Conservation (phyloP, 176 grass and related monocot genomes). For the Chrysopogon serrulatus region DNA sequence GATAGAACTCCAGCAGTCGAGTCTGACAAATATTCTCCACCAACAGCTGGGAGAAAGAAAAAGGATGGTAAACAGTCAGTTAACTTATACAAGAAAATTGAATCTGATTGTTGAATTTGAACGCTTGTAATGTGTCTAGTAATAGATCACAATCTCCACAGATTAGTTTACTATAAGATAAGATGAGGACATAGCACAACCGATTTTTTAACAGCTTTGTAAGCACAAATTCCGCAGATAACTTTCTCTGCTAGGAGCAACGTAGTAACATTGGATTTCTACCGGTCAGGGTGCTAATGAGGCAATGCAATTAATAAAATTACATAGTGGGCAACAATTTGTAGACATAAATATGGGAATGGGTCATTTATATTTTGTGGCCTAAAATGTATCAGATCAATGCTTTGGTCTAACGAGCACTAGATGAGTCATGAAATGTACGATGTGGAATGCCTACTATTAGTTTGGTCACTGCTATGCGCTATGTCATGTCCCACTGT, state of each 20-base stretch:
- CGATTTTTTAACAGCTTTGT: not conserved
- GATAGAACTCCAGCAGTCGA: slow-evolving; percentile 38
- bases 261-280: not conserved
- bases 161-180: not conserved
- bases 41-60: slow-evolving; percentile 26
- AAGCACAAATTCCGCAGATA: not conserved
- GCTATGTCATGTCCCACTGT: not conserved
- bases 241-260: not conserved
- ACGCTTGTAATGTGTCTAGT: not conserved
- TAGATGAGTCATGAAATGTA: not conserved
- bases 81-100: not conserved
- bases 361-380: not conserved
- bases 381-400: not conserved
- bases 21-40: slow-evolving; percentile 45
- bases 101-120: not conserved
- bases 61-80: not conserved
- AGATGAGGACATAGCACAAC: not conserved
- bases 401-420: not conserved
- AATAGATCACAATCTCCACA: not conserved
- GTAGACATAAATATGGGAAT: not conserved
- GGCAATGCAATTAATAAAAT: not conserved
- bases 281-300: not conserved
- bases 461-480: not conserved
- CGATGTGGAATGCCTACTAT: not conserved
- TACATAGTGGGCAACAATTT: not conserved